A percentile compares a stretch with the other conserved stretches of the same genome.
Evolutionary conservation across 805 yeast species (phyloP).

Genomic region (Candida oleophila): DNA sequence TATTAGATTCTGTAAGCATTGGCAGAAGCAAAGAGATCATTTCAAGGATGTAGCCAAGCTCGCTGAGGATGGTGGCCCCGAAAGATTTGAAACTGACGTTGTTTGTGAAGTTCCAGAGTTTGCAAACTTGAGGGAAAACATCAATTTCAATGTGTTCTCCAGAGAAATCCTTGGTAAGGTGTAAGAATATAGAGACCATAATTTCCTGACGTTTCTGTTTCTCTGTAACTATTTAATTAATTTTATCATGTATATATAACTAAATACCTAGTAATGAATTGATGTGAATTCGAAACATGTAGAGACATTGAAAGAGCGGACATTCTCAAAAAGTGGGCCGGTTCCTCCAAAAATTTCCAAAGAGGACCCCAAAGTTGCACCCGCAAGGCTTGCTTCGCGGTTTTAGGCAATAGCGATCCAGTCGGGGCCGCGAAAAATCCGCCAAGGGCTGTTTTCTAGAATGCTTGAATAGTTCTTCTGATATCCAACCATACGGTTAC

Average conservation of each 20-base stretch:
- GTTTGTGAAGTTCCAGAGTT: slow-evolving; percentile 23
- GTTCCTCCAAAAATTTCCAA: too few relatives aligned
- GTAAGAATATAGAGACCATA: not conserved
- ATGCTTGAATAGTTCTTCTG: too few relatives aligned
- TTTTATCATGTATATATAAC: not conserved
- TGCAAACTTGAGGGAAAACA: slow-evolving; percentile 23
- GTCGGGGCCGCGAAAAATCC: too few relatives aligned
- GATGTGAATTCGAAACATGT: too few relatives aligned
- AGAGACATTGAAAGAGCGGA: too few relatives aligned
- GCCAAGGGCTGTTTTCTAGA: too few relatives aligned
- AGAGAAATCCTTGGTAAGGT: slow-evolving; percentile 13
- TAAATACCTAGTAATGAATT: not conserved
- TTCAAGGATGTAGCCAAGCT: slow-evolving; percentile 15
- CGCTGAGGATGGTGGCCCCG: slow-evolving; percentile 11
- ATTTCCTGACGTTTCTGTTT: too few relatives aligned
- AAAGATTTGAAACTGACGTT: slow-evolving; percentile 11
- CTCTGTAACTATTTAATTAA: not conserved
- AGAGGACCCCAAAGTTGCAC: too few relatives aligned
- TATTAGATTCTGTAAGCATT: slow-evolving; percentile 26
- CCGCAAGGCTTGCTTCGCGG: too few relatives aligned
- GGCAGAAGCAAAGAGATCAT: slow-evolving; percentile 28
- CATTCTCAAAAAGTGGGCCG: too few relatives aligned
- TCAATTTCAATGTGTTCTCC: slow-evolving; percentile 24
- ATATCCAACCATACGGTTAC: too few relatives aligned
- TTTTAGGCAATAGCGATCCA: too few relatives aligned